Conservation (phyloP, 1,284 basidiomycete genomes). For the Vanrija pseudolonga region DNA sequence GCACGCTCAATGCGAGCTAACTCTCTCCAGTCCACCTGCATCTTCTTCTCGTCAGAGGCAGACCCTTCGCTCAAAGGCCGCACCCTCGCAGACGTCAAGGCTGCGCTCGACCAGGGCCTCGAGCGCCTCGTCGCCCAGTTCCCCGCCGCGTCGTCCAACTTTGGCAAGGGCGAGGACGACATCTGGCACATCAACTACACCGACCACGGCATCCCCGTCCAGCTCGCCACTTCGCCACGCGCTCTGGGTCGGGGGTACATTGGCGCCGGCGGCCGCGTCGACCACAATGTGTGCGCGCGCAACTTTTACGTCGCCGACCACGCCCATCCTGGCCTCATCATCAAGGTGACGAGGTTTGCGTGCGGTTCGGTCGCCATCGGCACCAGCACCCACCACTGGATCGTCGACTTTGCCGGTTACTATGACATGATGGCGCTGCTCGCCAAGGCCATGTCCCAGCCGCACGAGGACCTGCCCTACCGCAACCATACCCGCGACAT, state of each 20-base stretch:
- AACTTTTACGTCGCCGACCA: not conserved
- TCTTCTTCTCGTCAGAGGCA: not conserved
- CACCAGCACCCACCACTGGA: slow-evolving; percentile 29
- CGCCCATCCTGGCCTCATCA: not conserved
- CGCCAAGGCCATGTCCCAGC: not conserved
- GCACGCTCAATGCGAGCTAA: too few species aligned
- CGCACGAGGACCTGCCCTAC: not conserved
- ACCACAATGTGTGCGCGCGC: not conserved
- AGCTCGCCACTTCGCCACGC: not conserved
- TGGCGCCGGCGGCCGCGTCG: not conserved
- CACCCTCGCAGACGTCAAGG: not conserved
- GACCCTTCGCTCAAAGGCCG: not conserved
- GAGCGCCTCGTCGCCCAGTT: not conserved
- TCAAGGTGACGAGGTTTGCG: not conserved
- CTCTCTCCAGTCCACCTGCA: not conserved
- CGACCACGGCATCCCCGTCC: not conserved
- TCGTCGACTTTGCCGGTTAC: slow-evolving; percentile 23
- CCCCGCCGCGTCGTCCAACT: not conserved
- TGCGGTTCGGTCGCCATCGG: not conserved
- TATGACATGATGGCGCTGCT: not conserved
- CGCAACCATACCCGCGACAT: not conserved
- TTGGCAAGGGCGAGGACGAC: not conserved
- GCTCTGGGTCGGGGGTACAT: not conserved
- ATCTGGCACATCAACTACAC: not conserved
- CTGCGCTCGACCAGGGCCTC: not conserved